Evolutionary conservation across 2,329 filamentous ascomycete species (phyloP).

Genomic region (Didymella segeticola): DNA sequence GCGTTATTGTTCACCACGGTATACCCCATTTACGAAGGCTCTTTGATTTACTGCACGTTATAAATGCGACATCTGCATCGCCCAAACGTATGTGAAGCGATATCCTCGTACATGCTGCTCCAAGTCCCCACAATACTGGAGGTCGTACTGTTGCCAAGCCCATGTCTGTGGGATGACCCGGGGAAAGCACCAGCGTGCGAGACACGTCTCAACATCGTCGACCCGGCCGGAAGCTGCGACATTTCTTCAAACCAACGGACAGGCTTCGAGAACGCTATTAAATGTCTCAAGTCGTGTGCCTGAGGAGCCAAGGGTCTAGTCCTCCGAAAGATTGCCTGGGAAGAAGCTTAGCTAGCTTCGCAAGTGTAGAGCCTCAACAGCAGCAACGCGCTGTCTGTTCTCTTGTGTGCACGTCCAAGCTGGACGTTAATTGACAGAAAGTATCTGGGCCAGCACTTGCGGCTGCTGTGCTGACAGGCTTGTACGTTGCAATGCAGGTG

Average conservation of each 20-base stretch:
- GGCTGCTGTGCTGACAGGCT: background rate
- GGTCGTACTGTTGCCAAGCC: background rate
- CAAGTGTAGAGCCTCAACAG: background rate
- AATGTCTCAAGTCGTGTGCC: conserved; percentile 6
- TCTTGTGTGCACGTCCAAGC: too few species aligned
- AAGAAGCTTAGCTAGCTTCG: conserved; percentile 3
- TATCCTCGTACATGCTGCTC: too few species aligned
- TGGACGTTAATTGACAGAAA: too few species aligned
- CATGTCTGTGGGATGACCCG: background rate
- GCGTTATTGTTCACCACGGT: conserved; percentile 1
- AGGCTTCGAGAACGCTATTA: background rate
- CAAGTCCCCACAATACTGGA: too few species aligned
- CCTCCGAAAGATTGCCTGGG: conserved; percentile 6
- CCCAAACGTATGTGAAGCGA: too few species aligned
- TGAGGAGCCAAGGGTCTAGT: conserved; percentile 7
- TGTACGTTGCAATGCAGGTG: background rate
- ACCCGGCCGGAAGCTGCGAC: background rate
- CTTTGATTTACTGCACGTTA: background rate
- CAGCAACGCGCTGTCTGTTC: background rate
- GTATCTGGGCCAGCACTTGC: background rate
- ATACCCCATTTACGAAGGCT: background rate
- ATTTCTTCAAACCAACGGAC: background rate
- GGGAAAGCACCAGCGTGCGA: background rate
- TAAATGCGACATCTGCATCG: background rate
- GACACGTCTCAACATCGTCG: background rate